Evolutionary conservation across 441 rosid genomes (phyloP).

Genomic region (Populus trichocarpa): DNA sequence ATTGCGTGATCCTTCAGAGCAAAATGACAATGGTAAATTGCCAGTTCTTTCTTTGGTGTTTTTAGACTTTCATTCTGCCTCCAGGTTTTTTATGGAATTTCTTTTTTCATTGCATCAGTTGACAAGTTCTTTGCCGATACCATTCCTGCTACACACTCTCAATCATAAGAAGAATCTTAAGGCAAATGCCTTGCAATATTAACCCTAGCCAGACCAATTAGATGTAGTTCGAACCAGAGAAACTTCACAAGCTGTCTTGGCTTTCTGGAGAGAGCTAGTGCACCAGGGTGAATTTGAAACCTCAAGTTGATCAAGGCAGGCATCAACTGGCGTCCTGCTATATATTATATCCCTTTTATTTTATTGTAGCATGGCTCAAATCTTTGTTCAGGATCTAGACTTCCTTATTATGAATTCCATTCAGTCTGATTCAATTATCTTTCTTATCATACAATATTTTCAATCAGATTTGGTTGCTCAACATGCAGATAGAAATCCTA

Average conservation of each 20-base stretch:
- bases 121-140: slow-evolving; percentile 12
- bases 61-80: not conserved
- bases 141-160: not conserved
- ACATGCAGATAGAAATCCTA: not conserved
- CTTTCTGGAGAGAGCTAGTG: not conserved
- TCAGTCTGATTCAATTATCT: not conserved
- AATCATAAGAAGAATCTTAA: not conserved
- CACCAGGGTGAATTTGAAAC: not conserved
- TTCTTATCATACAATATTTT: too few relatives aligned
- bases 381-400: too few relatives aligned
- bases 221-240: not conserved
- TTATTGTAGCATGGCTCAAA: too few relatives aligned
- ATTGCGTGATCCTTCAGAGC: too few relatives aligned
- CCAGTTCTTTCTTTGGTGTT: not conserved
- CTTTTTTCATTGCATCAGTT: slow-evolving; percentile 1
- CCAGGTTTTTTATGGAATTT: not conserved
- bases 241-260: not conserved
- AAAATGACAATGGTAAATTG: too few relatives aligned
- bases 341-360: not conserved
- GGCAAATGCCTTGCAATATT: not conserved
- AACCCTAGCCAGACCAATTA: not conserved
- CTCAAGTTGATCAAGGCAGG: not conserved
- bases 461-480: too few relatives aligned
- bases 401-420: not conserved
- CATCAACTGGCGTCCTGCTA: not conserved